Base-by-base conservation (phyloP, 106 monocot genomes). In the Iris macrosiphon region DNA sequence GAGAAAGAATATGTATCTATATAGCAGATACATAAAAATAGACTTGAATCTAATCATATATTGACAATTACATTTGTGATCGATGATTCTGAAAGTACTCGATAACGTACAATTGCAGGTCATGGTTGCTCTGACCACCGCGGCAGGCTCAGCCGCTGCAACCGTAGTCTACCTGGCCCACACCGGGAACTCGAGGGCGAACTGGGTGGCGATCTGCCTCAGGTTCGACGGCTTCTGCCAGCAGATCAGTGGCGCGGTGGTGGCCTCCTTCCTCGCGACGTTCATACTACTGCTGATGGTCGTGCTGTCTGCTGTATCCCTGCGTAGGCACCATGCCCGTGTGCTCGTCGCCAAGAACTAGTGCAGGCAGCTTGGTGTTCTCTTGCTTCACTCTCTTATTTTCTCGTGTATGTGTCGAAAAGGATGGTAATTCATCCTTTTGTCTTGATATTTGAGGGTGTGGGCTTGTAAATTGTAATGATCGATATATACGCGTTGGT, bases 191-290 rank as follows among this genome's bases (percentile, higher is more conserved):
- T 7, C 31, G 3, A 75, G 55, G 31, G 85, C 85, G 9, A 85
- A 91, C 41, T 91, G 90, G 90, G 32, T 81, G 20, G 68, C 80
- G 24, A 74, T 91, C 38, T 91, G 90, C 72, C 30, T 59, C 59
- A 78, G 78, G 62, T 85, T 91, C 57, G 15, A 81, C 8, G 61
- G 64, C 6, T 90, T 89, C 67, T 81, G 88, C 68, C 61, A 79
- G 58, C 71, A 66, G 10, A 82, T 37, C 10, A 81, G 81, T 55
- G 81, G 78, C 3, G 74, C 87, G 3, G 71, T 87, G 23, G 77
- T 82, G 23, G 66, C 64, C n/a, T 75, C 82, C 0, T 87, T 87
- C 64, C 14, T 78, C 32, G 75, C 67, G 16, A 56, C 62, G 1
- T 18, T 59, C 44, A 32, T 87, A 57, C 45, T 82, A 52, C 52